Evolutionary conservation across 1,284 basidiomycete genomes (phyloP), one percentile per base, ranked within the genome.

Genomic region (Ustilago lituana): DNA sequence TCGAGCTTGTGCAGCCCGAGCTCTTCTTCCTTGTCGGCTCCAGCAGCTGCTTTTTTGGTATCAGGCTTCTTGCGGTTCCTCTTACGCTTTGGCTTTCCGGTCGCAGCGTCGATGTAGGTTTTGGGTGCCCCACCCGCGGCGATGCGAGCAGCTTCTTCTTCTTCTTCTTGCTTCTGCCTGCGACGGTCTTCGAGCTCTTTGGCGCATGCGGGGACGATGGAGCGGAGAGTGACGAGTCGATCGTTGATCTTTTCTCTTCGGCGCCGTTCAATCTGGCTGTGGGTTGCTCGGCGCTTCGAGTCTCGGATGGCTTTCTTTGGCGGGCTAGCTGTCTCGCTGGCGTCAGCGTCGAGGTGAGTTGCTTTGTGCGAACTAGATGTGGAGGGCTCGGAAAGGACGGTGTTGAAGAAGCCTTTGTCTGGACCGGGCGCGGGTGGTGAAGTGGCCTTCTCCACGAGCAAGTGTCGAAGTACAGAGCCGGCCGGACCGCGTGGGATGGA

Each of bases 161-260:
- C 67, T 29, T 75, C 71, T 22, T 76, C 67, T 39, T 56, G 58
- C 52, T 66, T 65, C 38, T 72, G 53, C 15, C 73, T 19, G 14
- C 66, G 58, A 4, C 74, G 52, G 14, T 72, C 75, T 35, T 76
- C 71, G 15, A 77, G 62, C 43, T 79, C 72, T 27, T 58, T 66
- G 6, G 65, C 65, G 40, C 80, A 82, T 6, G 80, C 80, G 0
- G 80, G 80, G 15, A 82, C 78, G 22, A 66, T 67, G 33, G 58
- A 55, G 32, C 79, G 76, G 9, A 82, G 58, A 14, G 68, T 72
- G 38, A 81, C 66, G n/a, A 82, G 74, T 2, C 79, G 63, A 43
- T 82, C 80, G 52, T 82, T 81, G 68, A 82, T 82, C 61, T 82
- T 82, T 43, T 80, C 79, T 20, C 80, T 45, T 14, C 80, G 63